Conservation (phyloP, 2,329 filamentous ascomycete genomes). For the Penicillium expansum region DNA sequence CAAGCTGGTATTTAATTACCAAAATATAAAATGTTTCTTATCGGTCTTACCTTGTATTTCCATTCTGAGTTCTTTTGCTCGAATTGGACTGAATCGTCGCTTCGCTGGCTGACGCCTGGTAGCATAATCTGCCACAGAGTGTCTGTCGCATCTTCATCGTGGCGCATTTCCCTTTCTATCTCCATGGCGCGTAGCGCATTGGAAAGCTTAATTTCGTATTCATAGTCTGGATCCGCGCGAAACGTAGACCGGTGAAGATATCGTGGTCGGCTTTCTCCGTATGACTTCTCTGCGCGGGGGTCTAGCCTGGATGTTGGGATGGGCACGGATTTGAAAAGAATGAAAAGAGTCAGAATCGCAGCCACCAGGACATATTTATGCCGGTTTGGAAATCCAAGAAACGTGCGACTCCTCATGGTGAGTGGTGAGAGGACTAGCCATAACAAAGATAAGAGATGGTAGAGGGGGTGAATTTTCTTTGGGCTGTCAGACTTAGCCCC, state of each 20-base stretch:
- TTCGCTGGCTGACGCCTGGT: conserved; percentile 14
- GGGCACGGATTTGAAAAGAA: conserved; percentile 14
- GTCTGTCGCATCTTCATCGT: conserved; percentile 12
- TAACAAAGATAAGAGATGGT: neutral
- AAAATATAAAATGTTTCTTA: neutral
- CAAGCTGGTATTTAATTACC: neutral
- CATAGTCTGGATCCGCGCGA: conserved; percentile 27
- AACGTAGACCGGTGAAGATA: conserved; percentile 32
- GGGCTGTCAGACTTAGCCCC: neutral
- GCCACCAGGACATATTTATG: conserved; percentile 7
- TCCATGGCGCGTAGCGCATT: conserved; percentile 28
- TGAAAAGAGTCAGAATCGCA: conserved; percentile 3
- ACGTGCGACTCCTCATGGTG: conserved; percentile 12
- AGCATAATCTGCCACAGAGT: conserved; percentile 36
- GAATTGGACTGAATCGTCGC: conserved; percentile 27
- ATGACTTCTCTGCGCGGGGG: neutral
- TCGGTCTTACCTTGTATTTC: conserved; percentile 26
- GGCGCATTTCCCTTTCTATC: conserved; percentile 10
- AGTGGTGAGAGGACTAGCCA: neutral
- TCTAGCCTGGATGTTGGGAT: conserved; percentile 4
- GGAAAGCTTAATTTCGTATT: conserved; percentile 26
- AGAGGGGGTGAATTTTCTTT: neutral
- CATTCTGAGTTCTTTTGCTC: conserved; percentile 29
- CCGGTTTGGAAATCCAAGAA: conserved; percentile 5
- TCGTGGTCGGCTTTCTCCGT: conserved; percentile 18